Evolutionary conservation across 257 asterid genomes (phyloP).

Genomic region (Gentiana dahurica): DNA sequence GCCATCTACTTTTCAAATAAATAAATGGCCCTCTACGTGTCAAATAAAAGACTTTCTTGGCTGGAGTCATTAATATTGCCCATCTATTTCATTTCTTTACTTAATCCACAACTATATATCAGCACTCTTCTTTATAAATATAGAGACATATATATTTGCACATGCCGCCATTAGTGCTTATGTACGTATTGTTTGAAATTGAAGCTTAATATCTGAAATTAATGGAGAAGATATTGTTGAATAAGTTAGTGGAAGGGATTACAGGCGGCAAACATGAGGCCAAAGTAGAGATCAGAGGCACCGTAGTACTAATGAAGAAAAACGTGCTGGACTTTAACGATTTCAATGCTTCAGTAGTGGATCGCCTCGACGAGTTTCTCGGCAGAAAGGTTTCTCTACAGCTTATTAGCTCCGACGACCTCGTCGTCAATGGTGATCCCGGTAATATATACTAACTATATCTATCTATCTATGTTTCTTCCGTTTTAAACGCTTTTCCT

Average conservation of each 20-base stretch:
- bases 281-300: slow-evolving; percentile 31
- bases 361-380: slow-evolving; percentile 37
- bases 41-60: no score
- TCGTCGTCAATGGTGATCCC: slow-evolving; percentile 10
- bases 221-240: slow-evolving; percentile 1
- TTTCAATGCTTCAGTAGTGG: slow-evolving; percentile 29
- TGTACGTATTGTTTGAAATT: background rate
- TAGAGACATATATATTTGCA: background rate
- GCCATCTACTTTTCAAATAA: no score
- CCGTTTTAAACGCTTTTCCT: background rate
- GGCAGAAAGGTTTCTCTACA: slow-evolving; percentile 50
- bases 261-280: slow-evolving; percentile 15
- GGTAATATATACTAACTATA: slow-evolving; percentile 6
- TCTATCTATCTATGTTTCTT: background rate
- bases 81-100: no score
- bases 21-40: no score
- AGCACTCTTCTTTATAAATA: background rate
- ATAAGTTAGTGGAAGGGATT: slow-evolving; percentile 10
- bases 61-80: no score
- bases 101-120: background rate
- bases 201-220: background rate
- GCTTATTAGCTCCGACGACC: slow-evolving; percentile 30
- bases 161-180: background rate
- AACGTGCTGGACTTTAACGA: slow-evolving; percentile 31
- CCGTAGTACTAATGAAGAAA: slow-evolving; percentile 61